Conservation (phyloP, 306 rosid species). For the Gastrolobium bilobum region DNA sequence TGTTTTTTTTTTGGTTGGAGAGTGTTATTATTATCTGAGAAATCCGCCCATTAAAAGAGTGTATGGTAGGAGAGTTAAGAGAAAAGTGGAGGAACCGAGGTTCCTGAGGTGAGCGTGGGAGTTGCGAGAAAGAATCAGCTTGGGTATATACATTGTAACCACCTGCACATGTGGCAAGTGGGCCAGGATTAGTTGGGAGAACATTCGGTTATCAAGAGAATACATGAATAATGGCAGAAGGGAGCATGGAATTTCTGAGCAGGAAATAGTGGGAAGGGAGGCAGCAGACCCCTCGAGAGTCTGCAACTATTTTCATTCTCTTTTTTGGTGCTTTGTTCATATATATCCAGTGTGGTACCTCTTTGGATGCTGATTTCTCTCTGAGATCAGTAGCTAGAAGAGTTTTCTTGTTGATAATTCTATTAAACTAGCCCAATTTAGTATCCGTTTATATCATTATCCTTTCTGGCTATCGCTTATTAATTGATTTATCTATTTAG, state of each 20-base stretch:
- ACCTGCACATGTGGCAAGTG: not conserved
- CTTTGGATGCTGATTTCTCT: slow-evolving; percentile 22
- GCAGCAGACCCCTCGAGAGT: slow-evolving; percentile 7
- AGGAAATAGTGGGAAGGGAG: slow-evolving; percentile 35
- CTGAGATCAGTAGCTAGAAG: not conserved
- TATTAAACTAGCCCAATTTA: not conserved
- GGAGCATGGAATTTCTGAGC: slow-evolving; percentile 8
- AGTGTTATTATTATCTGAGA: slow-evolving; percentile 3
- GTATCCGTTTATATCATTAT: slow-evolving; percentile 13
- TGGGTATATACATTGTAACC: not conserved
- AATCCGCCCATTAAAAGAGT: not conserved
- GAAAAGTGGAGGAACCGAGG: slow-evolving; percentile 17
- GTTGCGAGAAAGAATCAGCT: not conserved
- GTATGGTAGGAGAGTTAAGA: not conserved
- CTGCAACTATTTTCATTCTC: slow-evolving; percentile 25
- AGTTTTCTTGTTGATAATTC: slow-evolving; percentile 11
- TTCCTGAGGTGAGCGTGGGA: not conserved
- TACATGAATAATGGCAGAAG: not conserved
- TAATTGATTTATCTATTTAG: slow-evolving; percentile 20
- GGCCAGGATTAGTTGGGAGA: slow-evolving; percentile 1
- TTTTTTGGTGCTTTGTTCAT: slow-evolving; percentile 11
- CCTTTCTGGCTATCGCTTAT: slow-evolving; percentile 6
- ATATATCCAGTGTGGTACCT: not conserved
- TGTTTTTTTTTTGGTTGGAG: not conserved
- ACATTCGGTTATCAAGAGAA: not conserved